Conservation (phyloP, 1,284 basidiomycete genomes). For the Mycena sp. region DNA sequence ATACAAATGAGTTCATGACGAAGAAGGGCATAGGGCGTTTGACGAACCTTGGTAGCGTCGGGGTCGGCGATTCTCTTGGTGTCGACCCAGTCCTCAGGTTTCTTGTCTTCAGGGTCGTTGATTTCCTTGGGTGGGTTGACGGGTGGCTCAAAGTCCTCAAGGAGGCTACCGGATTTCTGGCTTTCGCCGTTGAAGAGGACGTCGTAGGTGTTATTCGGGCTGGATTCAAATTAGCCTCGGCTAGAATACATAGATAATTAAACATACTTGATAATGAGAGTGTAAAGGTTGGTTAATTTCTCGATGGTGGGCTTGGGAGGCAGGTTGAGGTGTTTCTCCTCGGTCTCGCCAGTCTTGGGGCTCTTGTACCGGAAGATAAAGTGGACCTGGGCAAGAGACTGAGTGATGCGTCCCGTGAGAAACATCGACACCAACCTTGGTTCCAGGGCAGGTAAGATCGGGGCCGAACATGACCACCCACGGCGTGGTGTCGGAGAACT, state of each 20-base stretch:
- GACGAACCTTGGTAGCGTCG: slow-evolving; percentile 79
- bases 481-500: slow-evolving; percentile 97
- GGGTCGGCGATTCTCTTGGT: slow-evolving; percentile 87
- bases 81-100: slow-evolving; percentile 96
- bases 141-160: slow-evolving; percentile 95
- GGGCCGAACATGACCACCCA: slow-evolving; percentile 98
- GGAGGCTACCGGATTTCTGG: slow-evolving; percentile 82
- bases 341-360: slow-evolving; percentile 89
- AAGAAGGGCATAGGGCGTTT: neutral
- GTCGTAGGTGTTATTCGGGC: slow-evolving; percentile 95
- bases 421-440: slow-evolving; percentile 65
- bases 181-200: slow-evolving; percentile 92
- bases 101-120: slow-evolving; percentile 91
- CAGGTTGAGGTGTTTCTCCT: slow-evolving; percentile 95
- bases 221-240: slow-evolving; percentile 39
- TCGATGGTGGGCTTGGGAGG: slow-evolving; percentile 89
- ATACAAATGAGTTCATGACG: slow-evolving; percentile 4
- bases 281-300: slow-evolving; percentile 93
- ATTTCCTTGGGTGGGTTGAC: slow-evolving; percentile 96
- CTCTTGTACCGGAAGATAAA: slow-evolving; percentile 98
- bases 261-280: slow-evolving; percentile 87
- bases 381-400: slow-evolving; percentile 71
- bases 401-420: neutral
- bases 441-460: slow-evolving; percentile 87
- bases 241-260: neutral